Evolutionary conservation across 2,329 filamentous ascomycete genomes (phyloP).

Genomic region (Calonectria leucothoes): DNA sequence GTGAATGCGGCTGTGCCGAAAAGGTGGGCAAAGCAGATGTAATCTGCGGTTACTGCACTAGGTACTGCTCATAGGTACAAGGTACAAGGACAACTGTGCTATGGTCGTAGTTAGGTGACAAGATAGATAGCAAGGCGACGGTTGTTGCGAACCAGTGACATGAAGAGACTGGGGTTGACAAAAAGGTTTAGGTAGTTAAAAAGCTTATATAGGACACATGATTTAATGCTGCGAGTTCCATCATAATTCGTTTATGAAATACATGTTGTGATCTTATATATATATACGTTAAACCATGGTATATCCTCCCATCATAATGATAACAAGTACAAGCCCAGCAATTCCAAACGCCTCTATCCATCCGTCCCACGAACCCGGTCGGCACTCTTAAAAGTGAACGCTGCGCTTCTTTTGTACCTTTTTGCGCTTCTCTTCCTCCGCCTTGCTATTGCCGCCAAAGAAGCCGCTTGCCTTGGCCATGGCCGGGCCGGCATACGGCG

Average conservation of each 20-base stretch:
- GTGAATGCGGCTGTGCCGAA: conserved; percentile 22
- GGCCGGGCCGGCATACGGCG: conserved; percentile 51
- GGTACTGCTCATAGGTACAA: conserved; percentile 16
- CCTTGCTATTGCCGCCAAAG: conserved; percentile 47
- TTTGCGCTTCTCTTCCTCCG: conserved; percentile 53
- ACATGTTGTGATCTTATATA: conserved; percentile 3
- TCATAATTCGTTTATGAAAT: conserved; percentile 18
- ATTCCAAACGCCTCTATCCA: conserved; percentile 20
- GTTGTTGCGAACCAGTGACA: neutral
- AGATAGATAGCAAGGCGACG: neutral
- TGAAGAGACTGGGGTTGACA: too few species aligned
- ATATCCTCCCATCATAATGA: conserved; percentile 36
- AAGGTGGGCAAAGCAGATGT: neutral
- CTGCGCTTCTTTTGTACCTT: conserved; percentile 62
- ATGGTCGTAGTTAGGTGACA: too few species aligned
- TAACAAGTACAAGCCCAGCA: conserved; percentile 11
- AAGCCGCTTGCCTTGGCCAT: conserved; percentile 60
- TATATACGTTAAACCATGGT: conserved; percentile 33
- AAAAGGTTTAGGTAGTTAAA: neutral
- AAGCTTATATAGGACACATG: neutral
- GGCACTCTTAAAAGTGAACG: conserved; percentile 53
- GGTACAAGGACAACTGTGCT: too few species aligned
- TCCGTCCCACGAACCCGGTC: neutral
- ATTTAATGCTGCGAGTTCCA: neutral
- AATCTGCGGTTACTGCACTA: conserved; percentile 22